Base-by-base conservation (phyloP, 140 eudicot species). In the Stevia rebaudiana region DNA sequence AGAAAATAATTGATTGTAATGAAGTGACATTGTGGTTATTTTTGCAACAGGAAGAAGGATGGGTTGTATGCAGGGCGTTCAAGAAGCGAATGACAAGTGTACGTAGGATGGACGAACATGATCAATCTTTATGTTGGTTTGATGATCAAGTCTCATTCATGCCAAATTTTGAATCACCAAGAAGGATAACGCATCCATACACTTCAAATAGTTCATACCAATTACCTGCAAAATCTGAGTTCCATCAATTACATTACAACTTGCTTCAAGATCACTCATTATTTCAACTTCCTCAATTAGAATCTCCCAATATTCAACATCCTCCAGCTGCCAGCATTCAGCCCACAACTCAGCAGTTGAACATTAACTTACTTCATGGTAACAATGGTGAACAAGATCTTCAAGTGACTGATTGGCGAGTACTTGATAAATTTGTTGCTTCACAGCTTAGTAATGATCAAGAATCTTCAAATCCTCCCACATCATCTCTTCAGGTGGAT, bases 51-150 rank as follows among this genome's bases (percentile, higher is more conserved):
- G 97, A 90, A 80, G 97, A 90, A 90, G 97, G 97, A 30, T 90
- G 97, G 97, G 97, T 83, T 15, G 95, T 89, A 51, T 89, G 97
- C 76, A 74, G 95, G 79, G 97, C 73, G 36, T 90, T 90, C 90
- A 90, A 78, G 82, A 90, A 90, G 79, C 67, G 82, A 74, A 66
- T 89, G 35, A 75, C 97, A 31, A 79, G 85, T 1, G 80, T 74
- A 22, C 71, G 84, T 6, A 86, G 78, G 52, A 76, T 81, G 71
- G 84, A 77, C 2, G 97, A 85, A 28, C 94, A 82, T 5, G 87
- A 90, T 46, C n/a, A n/a, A n/a, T 74, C 89, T 9, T 55, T 82
- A 11, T 70, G 81, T 24, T 86, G 95, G 95, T 86, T 72, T 59
- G 95, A 90, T 41, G 89, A 90, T 61, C 97, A 90, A 73, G 87